Percentiles rank a stretch among this genome's conserved stretches.
These are phyloP conservation scores for Setaria italica DNA, from an alignment of 202 grass and related monocot genomes.

Conservation along the genomic window DNA sequence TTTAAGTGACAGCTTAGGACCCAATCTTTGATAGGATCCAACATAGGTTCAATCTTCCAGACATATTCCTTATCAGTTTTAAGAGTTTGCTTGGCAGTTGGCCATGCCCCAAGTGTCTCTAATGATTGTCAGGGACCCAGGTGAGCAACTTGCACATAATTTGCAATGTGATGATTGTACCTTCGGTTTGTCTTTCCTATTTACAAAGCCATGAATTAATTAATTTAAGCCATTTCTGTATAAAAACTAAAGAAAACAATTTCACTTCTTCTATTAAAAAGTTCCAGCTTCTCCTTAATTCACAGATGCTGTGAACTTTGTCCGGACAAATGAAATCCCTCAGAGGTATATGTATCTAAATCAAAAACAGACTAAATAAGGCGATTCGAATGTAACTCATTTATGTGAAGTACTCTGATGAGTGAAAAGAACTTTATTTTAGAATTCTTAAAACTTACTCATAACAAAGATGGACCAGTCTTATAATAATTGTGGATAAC, in stretches of 20 bases:
- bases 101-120: not conserved
- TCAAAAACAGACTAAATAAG: not conserved
- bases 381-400: not conserved
- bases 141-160: conserved; percentile 19
- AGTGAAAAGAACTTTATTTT: conserved; percentile 25
- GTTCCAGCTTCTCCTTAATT: not conserved
- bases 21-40: not conserved
- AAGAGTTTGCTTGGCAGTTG: conserved; percentile 31
- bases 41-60: not conserved
- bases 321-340: not conserved
- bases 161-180: conserved; percentile 4
- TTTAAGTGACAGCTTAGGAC: not conserved
- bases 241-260: not conserved
- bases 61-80: not conserved
- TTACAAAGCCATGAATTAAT: not conserved
- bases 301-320: not conserved
- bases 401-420: no score
- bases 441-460: not conserved
- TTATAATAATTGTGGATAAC: conserved; percentile 43
- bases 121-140: conserved; percentile 14
- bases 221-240: conserved; percentile 8
- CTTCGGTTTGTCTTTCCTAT: conserved; percentile 16
- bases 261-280: not conserved
- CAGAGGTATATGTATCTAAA: not conserved
- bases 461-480: not conserved